Conservation (phyloP, 331 rosid species). For the Erythrophleum ivorense region DNA sequence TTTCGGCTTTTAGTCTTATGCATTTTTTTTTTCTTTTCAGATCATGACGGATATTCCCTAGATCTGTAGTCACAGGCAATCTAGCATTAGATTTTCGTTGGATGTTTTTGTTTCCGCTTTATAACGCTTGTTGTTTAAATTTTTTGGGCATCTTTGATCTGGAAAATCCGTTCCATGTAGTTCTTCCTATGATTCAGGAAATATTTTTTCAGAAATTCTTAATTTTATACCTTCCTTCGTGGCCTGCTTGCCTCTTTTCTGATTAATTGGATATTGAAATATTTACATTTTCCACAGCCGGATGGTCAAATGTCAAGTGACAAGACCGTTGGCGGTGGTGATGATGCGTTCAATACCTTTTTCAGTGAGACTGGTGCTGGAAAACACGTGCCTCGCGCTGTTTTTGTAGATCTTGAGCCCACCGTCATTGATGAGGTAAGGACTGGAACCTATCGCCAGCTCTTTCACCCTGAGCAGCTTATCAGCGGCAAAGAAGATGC, state of each 20-base stretch:
- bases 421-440: background rate
- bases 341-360: background rate
- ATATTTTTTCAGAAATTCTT: background rate
- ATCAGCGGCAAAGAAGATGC: conserved; percentile 3
- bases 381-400: background rate
- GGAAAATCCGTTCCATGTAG: background rate
- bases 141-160: no score
- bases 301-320: background rate
- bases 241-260: background rate
- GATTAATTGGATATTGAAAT: no score
- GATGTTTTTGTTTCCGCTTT: no score
- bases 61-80: no score
- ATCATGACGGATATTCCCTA: no score
- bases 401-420: conserved; percentile 1
- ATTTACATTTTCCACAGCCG: background rate
- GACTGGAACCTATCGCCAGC: background rate
- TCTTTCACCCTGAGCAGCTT: background rate
- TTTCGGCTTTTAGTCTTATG: background rate
- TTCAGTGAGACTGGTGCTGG: conserved; percentile 3
- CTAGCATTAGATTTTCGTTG: background rate
- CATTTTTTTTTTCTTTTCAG: no score
- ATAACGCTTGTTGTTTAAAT: no score
- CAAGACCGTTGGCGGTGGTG: background rate
- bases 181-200: no score
- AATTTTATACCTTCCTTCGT: background rate